Evolutionary conservation across 2,329 filamentous ascomycete species (phyloP), one percentile per base, ranked within the genome.

Genomic region (Aspergillus candidus): DNA sequence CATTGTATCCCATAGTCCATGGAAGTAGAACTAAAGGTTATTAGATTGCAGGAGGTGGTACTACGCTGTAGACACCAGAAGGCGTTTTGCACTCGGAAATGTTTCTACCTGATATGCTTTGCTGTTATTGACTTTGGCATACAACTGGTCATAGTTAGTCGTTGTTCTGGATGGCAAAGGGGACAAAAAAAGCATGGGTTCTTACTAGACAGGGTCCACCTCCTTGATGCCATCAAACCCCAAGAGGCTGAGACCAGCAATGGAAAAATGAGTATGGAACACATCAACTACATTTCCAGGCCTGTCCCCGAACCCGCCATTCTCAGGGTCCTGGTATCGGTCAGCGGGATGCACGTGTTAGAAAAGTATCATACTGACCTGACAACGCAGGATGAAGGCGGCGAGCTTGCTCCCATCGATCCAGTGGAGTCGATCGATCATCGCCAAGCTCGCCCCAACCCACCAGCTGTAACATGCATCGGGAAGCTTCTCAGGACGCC

Each of bases 381-480:
- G 93, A 60, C 88, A 95, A 51, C 77, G 77, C 46, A 98, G 70
- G 43, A 98, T 96, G 68, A 95, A 98, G 17, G 69, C 66, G 40
- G 82, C 77, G 57, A 98, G 77, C 61, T 87, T 86, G 45, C 83
- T 75, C 39, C 82, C 79, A 70, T 98, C 88, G 62, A 98, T 94
- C 93, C 93, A 98, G 65, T 96, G 87, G 41, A 89, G 77, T 43
- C 84, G 83, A 42, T 78, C 82, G 54, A 98, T 86, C 77, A 97
- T 96, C 36, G 86, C 84, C 54, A 98, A 72, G 63, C 90, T 95
- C 61, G 87, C 91, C 60, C 91, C 72, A 35, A 97, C 93, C 93
- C 93, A 98, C 93, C 93, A 98, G 65, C 88, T 95, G 70, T 98
- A 98, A 71, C 93, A 98, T 11, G 95, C 91, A 65, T 98, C 93